Percentiles rank a stretch among this genome's conserved stretches.
Conservation (phyloP, 257 asterid species). For the Ocimum tenuiflorum region DNA sequence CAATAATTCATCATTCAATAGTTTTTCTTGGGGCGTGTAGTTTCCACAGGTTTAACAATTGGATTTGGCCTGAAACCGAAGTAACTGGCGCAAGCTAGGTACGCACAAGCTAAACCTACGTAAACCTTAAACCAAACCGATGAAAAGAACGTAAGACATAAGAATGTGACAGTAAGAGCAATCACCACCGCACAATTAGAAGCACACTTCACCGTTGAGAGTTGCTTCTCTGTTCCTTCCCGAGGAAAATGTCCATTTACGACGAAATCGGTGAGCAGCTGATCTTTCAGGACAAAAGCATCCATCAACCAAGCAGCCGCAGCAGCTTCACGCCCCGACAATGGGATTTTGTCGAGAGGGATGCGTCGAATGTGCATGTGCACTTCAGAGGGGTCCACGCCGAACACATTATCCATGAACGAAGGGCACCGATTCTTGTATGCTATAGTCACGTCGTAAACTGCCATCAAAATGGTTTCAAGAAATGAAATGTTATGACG, state of each 20-base stretch:
- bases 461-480: constrained; percentile 34
- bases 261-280: constrained; percentile 52
- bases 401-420: constrained; percentile 85
- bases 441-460: constrained; percentile 79
- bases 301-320: constrained; percentile 63
- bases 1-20: constrained; percentile 7
- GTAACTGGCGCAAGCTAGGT: constrained; percentile 44
- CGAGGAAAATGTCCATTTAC: constrained; percentile 61
- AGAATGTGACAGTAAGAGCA: constrained; percentile 41
- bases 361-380: constrained; percentile 72
- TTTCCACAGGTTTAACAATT: constrained; percentile 21
- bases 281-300: constrained; percentile 54
- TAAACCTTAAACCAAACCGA: constrained; percentile 65
- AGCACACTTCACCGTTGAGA: constrained; percentile 52
- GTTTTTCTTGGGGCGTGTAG: constrained; percentile 18
- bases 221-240: constrained; percentile 62
- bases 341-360: constrained; percentile 45
- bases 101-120: constrained; percentile 53
- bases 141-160: constrained; percentile 57
- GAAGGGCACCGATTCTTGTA: constrained; percentile 80
- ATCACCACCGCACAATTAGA: constrained; percentile 48
- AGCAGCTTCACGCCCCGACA: constrained; percentile 40
- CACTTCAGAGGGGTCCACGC: constrained; percentile 88
- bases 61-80: constrained; percentile 49
- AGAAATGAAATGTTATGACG: background rate